phyloP scores from a whole-genome alignment of 2,329 filamentous ascomycete species.

The Colletotrichum sp. region DNA sequence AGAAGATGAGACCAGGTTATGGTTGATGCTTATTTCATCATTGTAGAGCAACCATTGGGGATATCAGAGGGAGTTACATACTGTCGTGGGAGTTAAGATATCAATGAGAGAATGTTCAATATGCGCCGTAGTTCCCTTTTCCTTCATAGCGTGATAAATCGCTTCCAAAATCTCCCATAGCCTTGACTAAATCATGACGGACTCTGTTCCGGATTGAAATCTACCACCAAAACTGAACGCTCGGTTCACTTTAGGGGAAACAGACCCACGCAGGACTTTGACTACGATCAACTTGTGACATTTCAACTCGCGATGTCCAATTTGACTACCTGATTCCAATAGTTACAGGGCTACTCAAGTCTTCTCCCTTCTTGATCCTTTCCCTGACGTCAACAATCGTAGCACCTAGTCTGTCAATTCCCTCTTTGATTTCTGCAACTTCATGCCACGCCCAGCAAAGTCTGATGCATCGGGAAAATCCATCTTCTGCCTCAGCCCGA shows the following conservation, averaged over 20 bases:
- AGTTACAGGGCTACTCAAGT: neutral
- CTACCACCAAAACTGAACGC: accelerated
- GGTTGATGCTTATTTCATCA: accelerated
- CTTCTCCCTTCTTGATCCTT: neutral
- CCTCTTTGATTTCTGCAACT: constrained; percentile 68
- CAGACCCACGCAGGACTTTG: neutral
- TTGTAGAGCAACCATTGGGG: accelerated
- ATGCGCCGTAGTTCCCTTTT: too few relatives aligned
- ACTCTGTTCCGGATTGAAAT: too few relatives aligned
- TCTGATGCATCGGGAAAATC: constrained; percentile 65
- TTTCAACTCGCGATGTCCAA: accelerated
- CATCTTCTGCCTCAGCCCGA: constrained; percentile 4
- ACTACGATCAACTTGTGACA: accelerated
- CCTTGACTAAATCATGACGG: too few relatives aligned
- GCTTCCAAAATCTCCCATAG: too few relatives aligned
- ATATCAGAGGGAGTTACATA: neutral
- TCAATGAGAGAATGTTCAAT: neutral
- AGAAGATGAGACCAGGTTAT: accelerated
- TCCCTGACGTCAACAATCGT: neutral
- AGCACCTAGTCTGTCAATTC: constrained; percentile 63
- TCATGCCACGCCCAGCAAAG: constrained; percentile 78
- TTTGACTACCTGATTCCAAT: neutral
- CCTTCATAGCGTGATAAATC: too few relatives aligned
- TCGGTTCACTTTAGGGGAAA: neutral
- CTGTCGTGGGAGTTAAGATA: too few relatives aligned